Percentiles rank a stretch among this genome's conserved stretches.
Conservation (phyloP, 805 yeast genomes). For the Kluyveromyces dobzhanskii region DNA sequence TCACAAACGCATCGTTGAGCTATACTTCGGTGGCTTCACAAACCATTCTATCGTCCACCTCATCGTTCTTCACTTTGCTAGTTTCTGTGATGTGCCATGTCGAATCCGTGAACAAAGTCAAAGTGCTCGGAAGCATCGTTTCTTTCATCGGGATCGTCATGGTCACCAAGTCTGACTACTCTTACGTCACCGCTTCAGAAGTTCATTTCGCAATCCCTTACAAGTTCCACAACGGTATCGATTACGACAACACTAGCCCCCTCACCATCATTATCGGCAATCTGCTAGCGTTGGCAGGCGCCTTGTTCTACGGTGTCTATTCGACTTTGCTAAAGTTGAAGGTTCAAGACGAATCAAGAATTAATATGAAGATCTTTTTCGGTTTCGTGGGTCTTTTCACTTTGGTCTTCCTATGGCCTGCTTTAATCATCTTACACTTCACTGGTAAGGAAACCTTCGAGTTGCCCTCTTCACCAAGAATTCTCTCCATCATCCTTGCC, state of each 20-base stretch:
- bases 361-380: conserved; percentile 82
- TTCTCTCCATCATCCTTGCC: conserved; percentile 44
- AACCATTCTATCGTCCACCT: conserved; percentile 85
- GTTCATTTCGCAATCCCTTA: conserved; percentile 9
- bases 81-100: conserved; percentile 68
- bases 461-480: conserved; percentile 48
- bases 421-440: conserved; percentile 55
- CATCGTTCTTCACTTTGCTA: conserved; percentile 84
- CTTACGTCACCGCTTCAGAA: conserved; percentile 22
- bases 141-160: conserved; percentile 74
- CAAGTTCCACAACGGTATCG: conserved; percentile 13
- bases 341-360: conserved; percentile 62
- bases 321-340: conserved; percentile 73
- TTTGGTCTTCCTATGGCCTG: conserved; percentile 71
- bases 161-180: conserved; percentile 60
- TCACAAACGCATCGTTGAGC: conserved; percentile 77
- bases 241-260: conserved; percentile 21
- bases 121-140: conserved; percentile 59
- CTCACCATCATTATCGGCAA: conserved; percentile 55
- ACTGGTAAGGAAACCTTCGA: conserved; percentile 63
- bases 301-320: conserved; percentile 84
- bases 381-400: conserved; percentile 92
- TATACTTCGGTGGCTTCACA: conserved; percentile 93
- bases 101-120: conserved; percentile 57
- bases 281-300: conserved; percentile 70